A percentile compares a stretch with the other conserved stretches of the same genome.
These are phyloP conservation scores for Hylodesmum podocarpum DNA, from an alignment of 306 rosid genomes.

Conservation along the genomic window DNA sequence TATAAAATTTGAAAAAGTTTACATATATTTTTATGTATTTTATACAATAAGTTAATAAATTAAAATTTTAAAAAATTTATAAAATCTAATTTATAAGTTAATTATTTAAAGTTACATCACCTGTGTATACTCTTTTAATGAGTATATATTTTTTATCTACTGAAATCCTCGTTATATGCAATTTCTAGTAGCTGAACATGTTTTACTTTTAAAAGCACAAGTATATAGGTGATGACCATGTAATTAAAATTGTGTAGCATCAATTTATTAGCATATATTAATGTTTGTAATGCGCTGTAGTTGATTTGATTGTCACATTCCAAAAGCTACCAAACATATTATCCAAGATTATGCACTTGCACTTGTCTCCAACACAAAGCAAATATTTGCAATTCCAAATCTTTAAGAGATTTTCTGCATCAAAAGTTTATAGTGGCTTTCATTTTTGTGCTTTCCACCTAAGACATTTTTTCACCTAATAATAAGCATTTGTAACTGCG, in stretches of 20 bases:
- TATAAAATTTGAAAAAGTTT: no score
- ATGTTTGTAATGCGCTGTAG: background rate
- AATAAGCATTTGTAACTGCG: background rate
- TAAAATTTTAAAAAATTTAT: no score
- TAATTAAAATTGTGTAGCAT: background rate
- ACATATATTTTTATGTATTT: no score
- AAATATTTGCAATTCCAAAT: slow-evolving; percentile 5
- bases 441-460: background rate
- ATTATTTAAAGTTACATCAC: no score
- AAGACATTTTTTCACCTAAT: background rate
- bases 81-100: no score
- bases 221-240: background rate
- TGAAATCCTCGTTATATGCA: no score
- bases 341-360: slow-evolving; percentile 18
- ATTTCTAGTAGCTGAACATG: no score
- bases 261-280: background rate
- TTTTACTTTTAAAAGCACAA: background rate
- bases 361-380: background rate
- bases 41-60: no score
- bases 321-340: background rate
- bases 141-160: no score
- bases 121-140: no score
- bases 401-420: background rate
- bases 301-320: slow-evolving; percentile 2
- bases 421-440: background rate